Evolutionary conservation across 2,329 filamentous ascomycete species (phyloP).

Genomic region (Leptographium procerum): DNA sequence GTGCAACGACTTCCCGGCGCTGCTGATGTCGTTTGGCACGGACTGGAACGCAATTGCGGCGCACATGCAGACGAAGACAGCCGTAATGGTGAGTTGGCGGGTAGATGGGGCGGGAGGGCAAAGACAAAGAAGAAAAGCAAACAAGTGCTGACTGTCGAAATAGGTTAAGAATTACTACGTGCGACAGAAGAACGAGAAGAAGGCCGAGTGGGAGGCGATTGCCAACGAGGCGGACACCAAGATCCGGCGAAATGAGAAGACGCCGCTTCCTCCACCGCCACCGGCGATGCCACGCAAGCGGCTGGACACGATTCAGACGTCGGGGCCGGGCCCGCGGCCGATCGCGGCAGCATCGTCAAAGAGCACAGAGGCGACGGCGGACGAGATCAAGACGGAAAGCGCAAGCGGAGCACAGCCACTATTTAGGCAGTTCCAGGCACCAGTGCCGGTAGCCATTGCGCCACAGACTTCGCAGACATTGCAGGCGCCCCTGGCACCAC

Average conservation of each 20-base stretch:
- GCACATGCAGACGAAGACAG: constrained; percentile 74
- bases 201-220: constrained; percentile 47
- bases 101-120: too few species aligned
- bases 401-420: not conserved
- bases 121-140: not conserved
- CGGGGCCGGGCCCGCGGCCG: not conserved
- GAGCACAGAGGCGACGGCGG: not conserved
- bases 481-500: constrained; percentile 1
- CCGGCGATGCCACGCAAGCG: constrained; percentile 17
- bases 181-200: constrained; percentile 43
- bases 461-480: constrained; percentile 18
- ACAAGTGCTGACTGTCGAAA: not conserved
- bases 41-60: constrained; percentile 66
- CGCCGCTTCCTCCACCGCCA: constrained; percentile 48
- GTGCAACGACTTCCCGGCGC: constrained; percentile 61
- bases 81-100: constrained; percentile 60
- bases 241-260: constrained; percentile 42
- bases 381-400: constrained; percentile 30
- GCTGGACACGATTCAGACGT: constrained; percentile 22
- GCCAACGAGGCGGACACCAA: constrained; percentile 50
- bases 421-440: constrained; percentile 18
- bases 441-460: constrained; percentile 18
- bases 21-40: constrained; percentile 65
- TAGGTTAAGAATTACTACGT: constrained; percentile 60
- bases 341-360: not conserved